phyloP scores from a whole-genome alignment of 495 filamentous ascomycete species.

The Podospora bellae-mahoneyi region DNA sequence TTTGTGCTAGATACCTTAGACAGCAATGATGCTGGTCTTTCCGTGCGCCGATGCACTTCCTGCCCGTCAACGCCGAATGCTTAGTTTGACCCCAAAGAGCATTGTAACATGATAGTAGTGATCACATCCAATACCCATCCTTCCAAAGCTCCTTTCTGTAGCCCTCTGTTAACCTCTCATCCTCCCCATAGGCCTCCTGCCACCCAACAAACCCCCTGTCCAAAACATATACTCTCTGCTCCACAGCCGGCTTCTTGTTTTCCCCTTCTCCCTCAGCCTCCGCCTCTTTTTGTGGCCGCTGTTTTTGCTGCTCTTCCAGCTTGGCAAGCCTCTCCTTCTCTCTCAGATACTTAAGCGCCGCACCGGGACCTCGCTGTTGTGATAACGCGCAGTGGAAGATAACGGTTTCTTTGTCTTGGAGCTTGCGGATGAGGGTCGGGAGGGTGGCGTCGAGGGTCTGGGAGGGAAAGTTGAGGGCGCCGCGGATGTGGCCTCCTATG shows the following conservation, averaged over 20 bases:
- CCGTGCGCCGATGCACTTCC: too few relatives aligned
- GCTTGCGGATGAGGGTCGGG: constrained; percentile 75
- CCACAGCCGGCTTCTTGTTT: constrained; percentile 25
- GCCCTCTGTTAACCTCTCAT: constrained; percentile 77
- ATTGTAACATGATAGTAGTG: too few relatives aligned
- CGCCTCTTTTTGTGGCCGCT: not conserved
- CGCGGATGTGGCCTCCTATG: constrained; percentile 86
- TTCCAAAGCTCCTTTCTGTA: constrained; percentile 86
- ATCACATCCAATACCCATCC: constrained; percentile 50
- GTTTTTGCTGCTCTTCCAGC: constrained; percentile 16
- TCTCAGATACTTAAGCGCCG: constrained; percentile 65
- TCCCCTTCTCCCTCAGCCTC: constrained; percentile 18
- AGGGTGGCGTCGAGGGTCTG: constrained; percentile 66
- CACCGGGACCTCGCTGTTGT: constrained; percentile 76
- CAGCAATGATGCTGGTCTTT: too few relatives aligned
- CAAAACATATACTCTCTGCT: constrained; percentile 75
- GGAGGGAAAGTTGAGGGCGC: constrained; percentile 71
- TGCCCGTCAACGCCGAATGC: too few relatives aligned
- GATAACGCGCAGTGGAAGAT: constrained; percentile 95
- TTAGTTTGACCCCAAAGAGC: too few relatives aligned
- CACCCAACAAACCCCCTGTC: constrained; percentile 86
- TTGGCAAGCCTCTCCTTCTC: constrained; percentile 51
- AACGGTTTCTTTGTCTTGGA: constrained; percentile 74
- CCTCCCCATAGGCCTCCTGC: constrained; percentile 83
- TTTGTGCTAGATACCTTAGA: too few relatives aligned